These are phyloP conservation scores for Penicillium occitanis DNA, from an alignment of 2,329 filamentous ascomycete species.

Conservation along the genomic window DNA sequence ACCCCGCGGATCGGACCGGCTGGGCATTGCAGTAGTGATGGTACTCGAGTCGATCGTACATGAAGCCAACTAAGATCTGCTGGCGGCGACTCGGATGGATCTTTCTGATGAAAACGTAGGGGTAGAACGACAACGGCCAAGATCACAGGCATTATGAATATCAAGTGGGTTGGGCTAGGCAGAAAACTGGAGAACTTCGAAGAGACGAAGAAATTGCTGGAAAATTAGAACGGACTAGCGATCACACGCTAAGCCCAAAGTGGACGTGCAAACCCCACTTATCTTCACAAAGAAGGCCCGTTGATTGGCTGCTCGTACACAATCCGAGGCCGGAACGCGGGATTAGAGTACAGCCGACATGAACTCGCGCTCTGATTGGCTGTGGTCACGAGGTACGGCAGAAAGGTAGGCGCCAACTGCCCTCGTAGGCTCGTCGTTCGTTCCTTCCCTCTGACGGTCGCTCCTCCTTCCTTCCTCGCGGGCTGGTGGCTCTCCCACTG, in stretches of 20 bases:
- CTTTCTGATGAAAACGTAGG: background rate
- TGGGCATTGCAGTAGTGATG: conserved; percentile 1
- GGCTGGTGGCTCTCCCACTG: background rate
- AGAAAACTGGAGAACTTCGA: background rate
- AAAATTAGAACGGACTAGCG: background rate
- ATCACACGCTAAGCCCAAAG: background rate
- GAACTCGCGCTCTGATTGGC: background rate
- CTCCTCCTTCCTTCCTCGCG: background rate
- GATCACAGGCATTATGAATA: background rate
- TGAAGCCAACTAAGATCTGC: background rate
- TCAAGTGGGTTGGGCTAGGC: background rate
- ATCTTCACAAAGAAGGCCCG: background rate
- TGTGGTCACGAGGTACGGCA: background rate
- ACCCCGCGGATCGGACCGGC: conserved; percentile 9
- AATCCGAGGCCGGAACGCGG: conserved; percentile 2
- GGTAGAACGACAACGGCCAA: background rate
- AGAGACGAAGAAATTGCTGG: background rate
- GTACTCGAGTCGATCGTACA: background rate
- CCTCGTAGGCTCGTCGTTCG: background rate
- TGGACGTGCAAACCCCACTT: background rate
- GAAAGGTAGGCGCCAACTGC: background rate
- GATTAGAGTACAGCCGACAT: background rate
- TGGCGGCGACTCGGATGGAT: background rate
- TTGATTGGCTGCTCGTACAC: background rate
- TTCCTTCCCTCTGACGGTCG: background rate